These are phyloP conservation scores for Hortiboletus campestris DNA, from an alignment of 768 basidiomycete species.

Conservation along the genomic window DNA sequence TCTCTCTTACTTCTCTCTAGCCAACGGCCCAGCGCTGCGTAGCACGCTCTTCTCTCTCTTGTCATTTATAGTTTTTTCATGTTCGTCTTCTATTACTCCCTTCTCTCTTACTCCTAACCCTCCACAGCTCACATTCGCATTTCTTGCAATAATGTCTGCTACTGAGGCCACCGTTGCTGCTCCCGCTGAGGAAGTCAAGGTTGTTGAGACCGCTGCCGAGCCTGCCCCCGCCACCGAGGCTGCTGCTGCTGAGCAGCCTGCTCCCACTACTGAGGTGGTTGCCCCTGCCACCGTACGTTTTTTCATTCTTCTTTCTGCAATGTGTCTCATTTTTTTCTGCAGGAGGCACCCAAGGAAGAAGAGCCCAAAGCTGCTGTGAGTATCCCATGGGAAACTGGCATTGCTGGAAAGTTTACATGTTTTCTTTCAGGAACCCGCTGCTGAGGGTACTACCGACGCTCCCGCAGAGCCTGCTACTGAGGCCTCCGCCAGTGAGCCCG, in stretches of 20 bases:
- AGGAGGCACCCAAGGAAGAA: slow-evolving; percentile 46
- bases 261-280: slow-evolving; percentile 32
- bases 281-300: slow-evolving; percentile 37
- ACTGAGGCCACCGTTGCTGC: slow-evolving; percentile 53
- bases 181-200: slow-evolving; percentile 54
- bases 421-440: slow-evolving; percentile 36
- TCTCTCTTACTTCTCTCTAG: slow-evolving; percentile 58
- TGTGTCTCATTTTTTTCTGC: neutral
- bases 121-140: slow-evolving; percentile 52
- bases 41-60: slow-evolving; percentile 61
- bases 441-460: slow-evolving; percentile 26
- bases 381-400: neutral
- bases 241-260: slow-evolving; percentile 19
- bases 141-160: slow-evolving; percentile 80
- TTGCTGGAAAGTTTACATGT: neutral
- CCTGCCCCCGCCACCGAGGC: slow-evolving; percentile 33
- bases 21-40: slow-evolving; percentile 52
- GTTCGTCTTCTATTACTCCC: slow-evolving; percentile 32
- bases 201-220: slow-evolving; percentile 39
- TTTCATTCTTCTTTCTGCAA: neutral
- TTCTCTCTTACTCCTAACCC: neutral
- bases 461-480: slow-evolving; percentile 30
- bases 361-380: slow-evolving; percentile 40
- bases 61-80: slow-evolving; percentile 52
- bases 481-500: slow-evolving; percentile 33